Evolutionary conservation across 768 basidiomycete species (phyloP).

Genomic region (Suillus discolor): DNA sequence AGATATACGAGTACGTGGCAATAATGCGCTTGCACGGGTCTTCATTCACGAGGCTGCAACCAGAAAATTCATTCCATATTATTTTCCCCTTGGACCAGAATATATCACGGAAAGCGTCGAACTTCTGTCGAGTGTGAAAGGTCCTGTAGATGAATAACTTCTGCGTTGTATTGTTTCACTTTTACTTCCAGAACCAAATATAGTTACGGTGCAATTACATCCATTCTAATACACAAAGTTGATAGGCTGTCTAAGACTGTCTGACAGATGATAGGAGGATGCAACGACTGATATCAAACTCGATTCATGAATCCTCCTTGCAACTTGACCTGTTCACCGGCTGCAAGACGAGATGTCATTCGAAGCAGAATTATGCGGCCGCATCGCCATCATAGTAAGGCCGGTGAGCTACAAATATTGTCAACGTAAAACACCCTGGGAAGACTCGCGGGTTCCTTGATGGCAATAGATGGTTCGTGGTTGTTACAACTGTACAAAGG

Average conservation of each 20-base stretch:
- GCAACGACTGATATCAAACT: background rate
- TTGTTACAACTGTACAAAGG: background rate
- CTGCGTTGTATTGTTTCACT: background rate
- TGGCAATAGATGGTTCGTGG: background rate
- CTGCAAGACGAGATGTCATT: background rate
- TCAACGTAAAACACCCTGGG: background rate
- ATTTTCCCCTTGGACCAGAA: conserved; percentile 49
- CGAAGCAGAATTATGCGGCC: background rate
- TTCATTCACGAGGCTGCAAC: background rate
- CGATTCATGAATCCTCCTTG: too few species aligned
- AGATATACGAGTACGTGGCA: conserved; percentile 62
- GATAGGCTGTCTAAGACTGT: background rate
- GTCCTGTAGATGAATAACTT: background rate
- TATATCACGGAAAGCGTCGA: background rate
- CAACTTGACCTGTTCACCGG: background rate
- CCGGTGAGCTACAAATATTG: background rate
- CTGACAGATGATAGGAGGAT: background rate
- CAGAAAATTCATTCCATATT: conserved; percentile 58
- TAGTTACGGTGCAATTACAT: background rate
- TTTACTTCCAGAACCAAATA: background rate
- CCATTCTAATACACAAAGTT: background rate
- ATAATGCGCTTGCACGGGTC: background rate
- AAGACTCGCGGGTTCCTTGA: background rate
- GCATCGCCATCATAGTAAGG: background rate
- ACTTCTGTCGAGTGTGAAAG: background rate